phyloP scores from a whole-genome alignment of 306 rosid species.

The Citrullus amarus region DNA sequence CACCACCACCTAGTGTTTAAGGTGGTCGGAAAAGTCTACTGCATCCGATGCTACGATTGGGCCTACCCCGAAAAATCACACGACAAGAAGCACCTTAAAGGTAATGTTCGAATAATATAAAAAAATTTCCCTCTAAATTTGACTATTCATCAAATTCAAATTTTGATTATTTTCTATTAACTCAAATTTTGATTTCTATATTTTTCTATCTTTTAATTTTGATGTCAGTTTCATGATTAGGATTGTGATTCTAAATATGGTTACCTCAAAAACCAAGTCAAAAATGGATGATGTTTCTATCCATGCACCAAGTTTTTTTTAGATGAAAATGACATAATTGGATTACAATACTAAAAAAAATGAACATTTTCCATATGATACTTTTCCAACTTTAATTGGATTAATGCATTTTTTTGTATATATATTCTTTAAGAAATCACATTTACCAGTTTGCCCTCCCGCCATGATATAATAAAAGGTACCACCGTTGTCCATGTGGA shows the following conservation, averaged over 20 bases:
- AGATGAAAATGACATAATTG: not conserved
- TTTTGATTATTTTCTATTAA: not conserved
- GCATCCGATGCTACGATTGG: constrained; percentile 73
- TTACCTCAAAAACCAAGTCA: not conserved
- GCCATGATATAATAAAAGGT: not conserved
- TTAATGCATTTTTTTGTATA: not conserved
- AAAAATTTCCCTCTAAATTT: not conserved
- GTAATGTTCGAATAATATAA: constrained; percentile 18
- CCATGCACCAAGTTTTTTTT: not conserved
- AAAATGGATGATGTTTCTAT: not conserved
- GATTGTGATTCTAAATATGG: not conserved
- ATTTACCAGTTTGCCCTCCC: constrained; percentile 6
- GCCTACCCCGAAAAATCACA: constrained; percentile 66
- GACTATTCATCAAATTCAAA: not conserved
- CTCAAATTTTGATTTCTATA: not conserved
- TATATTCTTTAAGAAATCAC: not conserved
- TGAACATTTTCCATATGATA: not conserved
- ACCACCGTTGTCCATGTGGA: not conserved
- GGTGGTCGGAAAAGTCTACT: constrained; percentile 89
- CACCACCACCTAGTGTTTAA: constrained; percentile 45
- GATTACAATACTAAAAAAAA: not conserved
- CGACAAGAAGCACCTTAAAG: constrained; percentile 74
- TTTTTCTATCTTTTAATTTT: not conserved
- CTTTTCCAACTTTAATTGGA: not conserved
- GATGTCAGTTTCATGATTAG: not conserved